Conservation (phyloP, 306 rosid species). For the Castanospermum australe region DNA sequence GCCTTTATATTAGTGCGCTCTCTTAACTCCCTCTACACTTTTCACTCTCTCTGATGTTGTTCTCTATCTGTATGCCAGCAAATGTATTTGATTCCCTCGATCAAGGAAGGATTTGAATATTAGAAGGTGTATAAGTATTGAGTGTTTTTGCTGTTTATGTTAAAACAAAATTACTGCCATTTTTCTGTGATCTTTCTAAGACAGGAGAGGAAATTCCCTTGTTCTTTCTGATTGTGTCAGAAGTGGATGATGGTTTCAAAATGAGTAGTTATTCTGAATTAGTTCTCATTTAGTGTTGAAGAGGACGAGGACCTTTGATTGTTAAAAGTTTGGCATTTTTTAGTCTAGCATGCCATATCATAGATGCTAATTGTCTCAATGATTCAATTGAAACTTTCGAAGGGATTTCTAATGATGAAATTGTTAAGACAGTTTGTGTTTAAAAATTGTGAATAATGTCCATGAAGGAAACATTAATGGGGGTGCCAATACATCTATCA, state of each 20-base stretch:
- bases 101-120: neutral
- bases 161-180: neutral
- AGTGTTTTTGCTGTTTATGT: neutral
- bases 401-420: neutral
- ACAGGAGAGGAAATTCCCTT: neutral
- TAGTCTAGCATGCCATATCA: neutral
- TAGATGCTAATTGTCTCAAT: neutral
- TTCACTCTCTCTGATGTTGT: too few species aligned
- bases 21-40: neutral
- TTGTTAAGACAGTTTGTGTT: neutral
- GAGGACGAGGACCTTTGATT: neutral
- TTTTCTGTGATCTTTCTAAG: neutral
- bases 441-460: slow-evolving; percentile 16
- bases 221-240: neutral
- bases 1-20: slow-evolving; percentile 78
- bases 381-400: neutral
- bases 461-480: neutral
- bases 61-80: neutral
- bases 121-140: neutral
- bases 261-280: neutral
- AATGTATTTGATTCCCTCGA: neutral
- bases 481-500: neutral
- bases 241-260: slow-evolving; percentile 3
- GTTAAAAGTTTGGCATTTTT: neutral
- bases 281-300: slow-evolving; percentile 11